Conservation (phyloP, 352 stramenopile species). For the Globisporangium spiculum region DNA sequence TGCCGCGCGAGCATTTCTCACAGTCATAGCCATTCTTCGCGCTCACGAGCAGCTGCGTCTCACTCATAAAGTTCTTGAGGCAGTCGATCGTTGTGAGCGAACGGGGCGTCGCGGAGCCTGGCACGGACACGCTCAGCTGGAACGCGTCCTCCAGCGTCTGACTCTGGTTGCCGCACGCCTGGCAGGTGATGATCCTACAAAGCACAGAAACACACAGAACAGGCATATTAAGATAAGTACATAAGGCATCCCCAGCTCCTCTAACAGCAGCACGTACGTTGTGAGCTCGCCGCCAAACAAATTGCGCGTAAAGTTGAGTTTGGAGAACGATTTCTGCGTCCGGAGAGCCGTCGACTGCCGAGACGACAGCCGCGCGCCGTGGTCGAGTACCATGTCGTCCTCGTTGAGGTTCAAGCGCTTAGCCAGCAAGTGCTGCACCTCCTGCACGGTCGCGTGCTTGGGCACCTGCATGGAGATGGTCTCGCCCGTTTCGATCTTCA, state of each 20-base stretch:
- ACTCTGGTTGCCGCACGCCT: constrained; percentile 45
- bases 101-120: constrained; percentile 16
- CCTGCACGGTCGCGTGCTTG: constrained; percentile 36
- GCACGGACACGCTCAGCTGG: constrained; percentile 58
- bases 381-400: constrained; percentile 51
- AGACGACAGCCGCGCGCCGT: constrained; percentile 8
- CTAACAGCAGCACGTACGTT: constrained; percentile 33
- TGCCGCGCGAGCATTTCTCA: constrained; percentile 51
- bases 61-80: constrained; percentile 44
- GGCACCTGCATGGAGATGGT: constrained; percentile 61
- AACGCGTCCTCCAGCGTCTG: constrained; percentile 59
- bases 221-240: background rate
- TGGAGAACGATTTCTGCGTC: constrained; percentile 37
- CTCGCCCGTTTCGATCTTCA: constrained; percentile 59
- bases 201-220: background rate
- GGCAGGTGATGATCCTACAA: constrained; percentile 39
- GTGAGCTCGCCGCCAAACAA: constrained; percentile 57
- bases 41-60: constrained; percentile 44
- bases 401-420: constrained; percentile 54
- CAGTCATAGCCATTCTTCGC: constrained; percentile 72
- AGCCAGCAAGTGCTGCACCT: constrained; percentile 53
- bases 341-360: constrained; percentile 22
- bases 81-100: constrained; percentile 39
- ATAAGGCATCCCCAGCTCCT: background rate
- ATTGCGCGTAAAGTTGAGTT: constrained; percentile 57